These are phyloP conservation scores for Pythium aquatile DNA, from an alignment of 352 stramenopile species.

Conservation along the genomic window DNA sequence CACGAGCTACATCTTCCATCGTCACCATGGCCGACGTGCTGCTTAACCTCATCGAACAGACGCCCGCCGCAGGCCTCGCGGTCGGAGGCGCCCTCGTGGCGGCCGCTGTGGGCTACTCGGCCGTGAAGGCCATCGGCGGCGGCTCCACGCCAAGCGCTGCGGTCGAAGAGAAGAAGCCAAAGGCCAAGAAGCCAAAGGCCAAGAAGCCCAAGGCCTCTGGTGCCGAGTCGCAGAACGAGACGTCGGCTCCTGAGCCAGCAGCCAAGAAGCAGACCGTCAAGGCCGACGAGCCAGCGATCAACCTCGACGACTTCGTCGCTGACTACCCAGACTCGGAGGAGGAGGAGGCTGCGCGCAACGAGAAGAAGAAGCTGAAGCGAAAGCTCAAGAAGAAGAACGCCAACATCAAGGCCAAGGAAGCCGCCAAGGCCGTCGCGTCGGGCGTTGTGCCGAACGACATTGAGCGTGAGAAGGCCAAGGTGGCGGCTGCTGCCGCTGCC, in stretches of 20 bases:
- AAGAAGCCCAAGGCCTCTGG: slow-evolving; percentile 27
- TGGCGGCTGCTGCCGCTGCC: slow-evolving; percentile 25
- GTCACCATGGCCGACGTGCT: slow-evolving; percentile 58
- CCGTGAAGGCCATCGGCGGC: slow-evolving; percentile 60
- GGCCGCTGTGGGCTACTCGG: slow-evolving; percentile 62
- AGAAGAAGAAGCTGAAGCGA: slow-evolving; percentile 80
- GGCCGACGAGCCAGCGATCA: slow-evolving; percentile 40
- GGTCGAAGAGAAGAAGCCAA: slow-evolving; percentile 39
- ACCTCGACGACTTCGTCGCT: slow-evolving; percentile 71
- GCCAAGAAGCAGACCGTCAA: slow-evolving; percentile 47
- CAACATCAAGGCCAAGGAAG: slow-evolving; percentile 40
- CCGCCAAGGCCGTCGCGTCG: slow-evolving; percentile 3
- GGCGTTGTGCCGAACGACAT: slow-evolving; percentile 30
- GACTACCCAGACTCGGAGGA: slow-evolving; percentile 83
- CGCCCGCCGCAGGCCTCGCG: slow-evolving; percentile 55
- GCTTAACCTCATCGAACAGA: slow-evolving; percentile 63
- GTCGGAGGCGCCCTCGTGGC: slow-evolving; percentile 68
- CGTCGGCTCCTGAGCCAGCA: slow-evolving; percentile 32
- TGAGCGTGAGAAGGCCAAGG: slow-evolving; percentile 49
- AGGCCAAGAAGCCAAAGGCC: slow-evolving; percentile 54
- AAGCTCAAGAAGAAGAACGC: slow-evolving; percentile 84
- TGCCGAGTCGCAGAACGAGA: slow-evolving; percentile 17
- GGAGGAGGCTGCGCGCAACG: slow-evolving; percentile 66
- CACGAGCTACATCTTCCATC: too few species aligned
- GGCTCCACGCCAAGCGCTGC: slow-evolving; percentile 28